phyloP scores from a whole-genome alignment of 2,329 filamentous ascomycete genomes.

The Fusarium mangiferae region DNA sequence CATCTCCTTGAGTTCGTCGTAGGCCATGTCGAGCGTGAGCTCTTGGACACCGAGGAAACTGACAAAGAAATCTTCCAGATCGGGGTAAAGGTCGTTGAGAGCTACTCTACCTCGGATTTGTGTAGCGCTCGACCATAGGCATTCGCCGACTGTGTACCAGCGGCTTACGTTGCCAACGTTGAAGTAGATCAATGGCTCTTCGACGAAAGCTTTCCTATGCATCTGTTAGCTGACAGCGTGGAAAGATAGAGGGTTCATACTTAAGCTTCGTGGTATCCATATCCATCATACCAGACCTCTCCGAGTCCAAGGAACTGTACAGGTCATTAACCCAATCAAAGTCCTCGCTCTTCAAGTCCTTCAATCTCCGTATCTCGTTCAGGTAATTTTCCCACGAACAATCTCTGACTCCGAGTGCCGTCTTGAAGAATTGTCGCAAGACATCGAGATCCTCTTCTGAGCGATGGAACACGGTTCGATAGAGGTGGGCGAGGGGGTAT shows the following conservation, averaged over 20 bases:
- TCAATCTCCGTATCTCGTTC: constrained; percentile 26
- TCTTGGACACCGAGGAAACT: constrained; percentile 43
- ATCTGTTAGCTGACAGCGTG: not conserved
- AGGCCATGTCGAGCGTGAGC: constrained; percentile 46
- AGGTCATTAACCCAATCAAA: constrained; percentile 31
- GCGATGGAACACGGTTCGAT: constrained; percentile 6
- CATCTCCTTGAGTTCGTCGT: constrained; percentile 44
- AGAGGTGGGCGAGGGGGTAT: constrained; percentile 29
- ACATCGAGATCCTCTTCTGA: constrained; percentile 17
- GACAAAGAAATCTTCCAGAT: constrained; percentile 47
- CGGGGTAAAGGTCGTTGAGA: constrained; percentile 44
- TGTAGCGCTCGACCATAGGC: constrained; percentile 50
- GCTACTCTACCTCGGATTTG: constrained; percentile 41
- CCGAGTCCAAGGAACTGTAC: not conserved
- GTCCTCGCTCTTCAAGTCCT: constrained; percentile 8
- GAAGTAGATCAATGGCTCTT: constrained; percentile 26
- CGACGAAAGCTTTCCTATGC: not conserved
- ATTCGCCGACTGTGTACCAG: constrained; percentile 47
- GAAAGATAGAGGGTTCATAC: not conserved
- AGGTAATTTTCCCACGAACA: constrained; percentile 29
- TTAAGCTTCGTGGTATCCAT: constrained; percentile 1
- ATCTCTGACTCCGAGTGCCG: constrained; percentile 6
- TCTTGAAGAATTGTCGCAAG: constrained; percentile 33
- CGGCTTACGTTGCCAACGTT: not conserved
- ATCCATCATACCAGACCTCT: not conserved